A percentile compares a stretch with the other conserved stretches of the same genome.
Evolutionary conservation across 768 basidiomycete genomes (phyloP).

Genomic region (Leccinum incarnatum): DNA sequence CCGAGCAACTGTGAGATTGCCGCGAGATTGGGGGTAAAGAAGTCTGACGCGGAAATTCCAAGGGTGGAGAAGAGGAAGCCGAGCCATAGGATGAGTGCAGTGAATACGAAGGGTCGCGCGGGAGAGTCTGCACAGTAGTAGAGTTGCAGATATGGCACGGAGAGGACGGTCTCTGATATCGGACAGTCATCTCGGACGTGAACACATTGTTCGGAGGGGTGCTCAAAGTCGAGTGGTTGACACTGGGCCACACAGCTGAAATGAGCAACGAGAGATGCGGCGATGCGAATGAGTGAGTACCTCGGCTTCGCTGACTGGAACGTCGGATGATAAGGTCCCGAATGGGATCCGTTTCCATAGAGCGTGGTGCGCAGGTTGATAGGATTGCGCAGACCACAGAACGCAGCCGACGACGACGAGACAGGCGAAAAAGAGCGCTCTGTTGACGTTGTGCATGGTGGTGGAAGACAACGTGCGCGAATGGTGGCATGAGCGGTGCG

Average conservation of each 20-base stretch:
- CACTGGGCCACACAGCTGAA: slow-evolving; percentile 44
- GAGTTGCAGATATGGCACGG: slow-evolving; percentile 60
- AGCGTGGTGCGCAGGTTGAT: slow-evolving; percentile 1
- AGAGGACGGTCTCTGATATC: slow-evolving; percentile 59
- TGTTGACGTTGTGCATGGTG: slow-evolving; percentile 49
- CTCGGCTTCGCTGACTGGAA: slow-evolving; percentile 3
- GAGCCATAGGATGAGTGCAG: slow-evolving; percentile 71
- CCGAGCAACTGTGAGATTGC: slow-evolving; percentile 85
- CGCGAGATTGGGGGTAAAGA: slow-evolving; percentile 95
- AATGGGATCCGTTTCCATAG: slow-evolving; percentile 13
- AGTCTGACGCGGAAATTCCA: slow-evolving; percentile 93
- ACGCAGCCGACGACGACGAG: slow-evolving; percentile 54
- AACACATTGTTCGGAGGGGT: slow-evolving; percentile 52
- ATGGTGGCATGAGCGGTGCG: neutral
- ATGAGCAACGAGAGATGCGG: neutral
- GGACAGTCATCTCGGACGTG: slow-evolving; percentile 62
- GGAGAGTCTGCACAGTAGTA: slow-evolving; percentile 68
- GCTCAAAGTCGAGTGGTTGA: slow-evolving; percentile 54
- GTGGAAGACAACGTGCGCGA: neutral
- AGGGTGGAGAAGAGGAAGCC: slow-evolving; percentile 93
- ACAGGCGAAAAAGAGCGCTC: slow-evolving; percentile 48
- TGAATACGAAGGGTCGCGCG: slow-evolving; percentile 59
- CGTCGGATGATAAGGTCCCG: neutral
- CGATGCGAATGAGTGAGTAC: neutral
- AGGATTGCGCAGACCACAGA: slow-evolving; percentile 55